Evolutionary conservation across 1,284 basidiomycete genomes (phyloP), one percentile per base, ranked within the genome.

Genomic region (Tausonia pullulans): DNA sequence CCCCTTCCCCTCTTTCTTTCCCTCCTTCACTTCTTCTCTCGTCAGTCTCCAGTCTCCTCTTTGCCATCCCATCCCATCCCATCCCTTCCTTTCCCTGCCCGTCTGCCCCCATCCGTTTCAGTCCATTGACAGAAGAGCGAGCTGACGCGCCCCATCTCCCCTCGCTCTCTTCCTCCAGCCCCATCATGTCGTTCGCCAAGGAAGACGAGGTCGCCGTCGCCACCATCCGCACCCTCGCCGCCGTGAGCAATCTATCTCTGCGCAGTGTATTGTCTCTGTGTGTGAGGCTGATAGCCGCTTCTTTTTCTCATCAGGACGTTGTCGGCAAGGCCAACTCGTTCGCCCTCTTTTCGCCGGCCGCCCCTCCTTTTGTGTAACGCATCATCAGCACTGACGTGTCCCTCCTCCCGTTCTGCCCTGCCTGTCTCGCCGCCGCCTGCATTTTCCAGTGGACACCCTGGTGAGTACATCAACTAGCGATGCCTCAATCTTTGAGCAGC

Each of bases 261-360:
- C 41, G 43, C 1, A 39, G 27, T n/a, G 13, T 43, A 16, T 55
- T 45, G 41, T 13, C 41, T 44, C 43, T 43, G 10, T 39, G 14
- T 52, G 50, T 16, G 14, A 16, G 27, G 14, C 75, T 48, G 78
- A 5, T 52, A 13, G 6, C 41, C 53, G 5, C 39, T 39, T 39
- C 5, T 40, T 27, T 39, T 8, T 54, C 53, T 40, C 3, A 39
- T 5, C 55, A 57, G 55, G 55, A 79, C 74, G 74, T 77, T 50
- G 78, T 79, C 60, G 74, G 67, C 70, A 78, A 79, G 75, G 75
- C 91, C 73, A 95, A 95, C 84, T 93, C 90, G 90, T 86, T 64
- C 69, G 76, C 73, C 10, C 43, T 27, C 16, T 4, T 46, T 9
- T 45, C 52, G 27, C 27, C 27, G 27, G 27, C 27, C 27, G 4